phyloP scores from a whole-genome alignment of 257 asterid species.

The Osmanthus fragrans region DNA sequence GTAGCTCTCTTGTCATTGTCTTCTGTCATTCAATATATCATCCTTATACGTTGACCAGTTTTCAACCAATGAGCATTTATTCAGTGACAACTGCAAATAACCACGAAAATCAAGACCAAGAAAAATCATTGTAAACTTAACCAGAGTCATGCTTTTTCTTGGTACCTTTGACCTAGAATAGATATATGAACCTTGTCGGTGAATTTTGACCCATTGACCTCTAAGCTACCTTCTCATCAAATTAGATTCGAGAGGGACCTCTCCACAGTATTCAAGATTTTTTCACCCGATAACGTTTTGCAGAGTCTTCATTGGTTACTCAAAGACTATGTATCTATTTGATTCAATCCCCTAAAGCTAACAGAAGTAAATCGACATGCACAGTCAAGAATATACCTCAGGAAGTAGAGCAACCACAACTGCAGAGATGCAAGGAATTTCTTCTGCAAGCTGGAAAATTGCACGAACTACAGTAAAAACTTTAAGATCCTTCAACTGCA shows the following conservation, averaged over 20 bases:
- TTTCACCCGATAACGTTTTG: conserved; percentile 3
- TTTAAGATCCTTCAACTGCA: conserved; percentile 97
- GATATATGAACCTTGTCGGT: background rate
- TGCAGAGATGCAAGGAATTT: conserved; percentile 97
- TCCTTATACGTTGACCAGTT: background rate
- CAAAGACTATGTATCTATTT: background rate
- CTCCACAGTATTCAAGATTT: background rate
- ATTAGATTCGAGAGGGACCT: background rate
- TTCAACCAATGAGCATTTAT: background rate
- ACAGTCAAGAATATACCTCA: conserved; percentile 52
- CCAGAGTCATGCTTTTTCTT: background rate
- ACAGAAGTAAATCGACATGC: background rate
- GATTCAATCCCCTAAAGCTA: conserved; percentile 1
- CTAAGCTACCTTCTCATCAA: background rate
- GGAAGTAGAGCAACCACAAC: conserved; percentile 98
- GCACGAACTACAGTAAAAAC: conserved; percentile 94
- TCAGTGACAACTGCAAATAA: background rate
- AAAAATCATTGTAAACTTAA: background rate
- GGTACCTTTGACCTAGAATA: background rate
- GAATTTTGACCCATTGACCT: background rate
- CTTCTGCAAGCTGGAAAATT: conserved; percentile 92
- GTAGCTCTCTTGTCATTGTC: background rate
- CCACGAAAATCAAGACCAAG: conserved; percentile 3
- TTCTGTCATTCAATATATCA: background rate
- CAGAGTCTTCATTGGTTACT: background rate